Conservation (phyloP, 805 yeast genomes). For the Pichia pseudocactophila region DNA sequence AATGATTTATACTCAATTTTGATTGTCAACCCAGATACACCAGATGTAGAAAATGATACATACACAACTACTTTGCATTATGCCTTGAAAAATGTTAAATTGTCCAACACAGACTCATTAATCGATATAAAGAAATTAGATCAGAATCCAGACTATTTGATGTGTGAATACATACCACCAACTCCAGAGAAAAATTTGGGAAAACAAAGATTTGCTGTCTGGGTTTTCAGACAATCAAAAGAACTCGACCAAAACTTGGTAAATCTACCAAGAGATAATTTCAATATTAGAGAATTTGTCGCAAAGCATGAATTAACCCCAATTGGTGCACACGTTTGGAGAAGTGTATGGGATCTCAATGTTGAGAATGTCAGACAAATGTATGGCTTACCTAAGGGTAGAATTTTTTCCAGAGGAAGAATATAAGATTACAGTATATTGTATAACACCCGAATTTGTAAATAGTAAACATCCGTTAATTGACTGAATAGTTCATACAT, state of each 20-base stretch:
- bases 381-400: conserved; percentile 69
- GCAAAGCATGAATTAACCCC: conserved; percentile 49
- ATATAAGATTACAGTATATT: no score
- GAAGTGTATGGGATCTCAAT: conserved; percentile 74
- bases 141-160: conserved; percentile 31
- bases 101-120: conserved; percentile 48
- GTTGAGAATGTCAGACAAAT: conserved; percentile 57
- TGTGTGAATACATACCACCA: conserved; percentile 66
- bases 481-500: no score
- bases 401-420: conserved; percentile 63
- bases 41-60: conserved; percentile 61
- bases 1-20: conserved; percentile 63
- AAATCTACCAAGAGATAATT: conserved; percentile 36
- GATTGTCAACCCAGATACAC: conserved; percentile 86
- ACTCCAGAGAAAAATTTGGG: conserved; percentile 84
- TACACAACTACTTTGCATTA: conserved; percentile 67
- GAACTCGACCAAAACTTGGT: conserved; percentile 15
- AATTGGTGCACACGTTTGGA: conserved; percentile 89
- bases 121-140: conserved; percentile 38
- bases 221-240: conserved; percentile 76
- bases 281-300: conserved; percentile 67
- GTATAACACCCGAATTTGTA: neutral
- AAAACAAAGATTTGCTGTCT: conserved; percentile 71
- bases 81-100: conserved; percentile 61
- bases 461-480: conserved; percentile 3